Conservation (phyloP, 306 rosid genomes). For the Trichosanthes cucumerina region DNA sequence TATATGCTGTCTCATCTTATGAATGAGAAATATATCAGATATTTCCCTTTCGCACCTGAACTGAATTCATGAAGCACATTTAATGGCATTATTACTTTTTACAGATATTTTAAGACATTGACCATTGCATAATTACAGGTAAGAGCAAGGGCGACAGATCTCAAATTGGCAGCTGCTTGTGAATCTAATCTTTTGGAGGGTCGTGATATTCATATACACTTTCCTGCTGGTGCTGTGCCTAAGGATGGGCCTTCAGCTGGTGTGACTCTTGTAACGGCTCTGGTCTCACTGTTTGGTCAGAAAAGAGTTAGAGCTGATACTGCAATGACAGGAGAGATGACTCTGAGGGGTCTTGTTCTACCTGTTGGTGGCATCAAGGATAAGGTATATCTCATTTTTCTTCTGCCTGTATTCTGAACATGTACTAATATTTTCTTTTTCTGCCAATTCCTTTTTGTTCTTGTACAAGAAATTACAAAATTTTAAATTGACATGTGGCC, state of each 20-base stretch:
- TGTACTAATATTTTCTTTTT: not conserved
- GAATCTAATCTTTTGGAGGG: conserved; percentile 67
- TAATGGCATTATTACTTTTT: not conserved
- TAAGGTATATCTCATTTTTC: conserved; percentile 41
- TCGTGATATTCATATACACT: conserved; percentile 90
- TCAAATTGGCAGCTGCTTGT: conserved; percentile 50
- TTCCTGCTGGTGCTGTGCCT: conserved; percentile 98
- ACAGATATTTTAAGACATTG: not conserved
- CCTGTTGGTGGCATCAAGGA: conserved; percentile 99
- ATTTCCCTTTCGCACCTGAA: not conserved
- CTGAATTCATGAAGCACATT: not conserved
- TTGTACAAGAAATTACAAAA: not conserved
- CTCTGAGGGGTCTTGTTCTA: conserved; percentile 90
- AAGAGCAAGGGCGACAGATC: conserved; percentile 77
- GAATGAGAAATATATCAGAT: too few species aligned
- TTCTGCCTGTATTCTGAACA: not conserved
- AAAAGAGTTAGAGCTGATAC: conserved; percentile 86
- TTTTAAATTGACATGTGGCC: not conserved
- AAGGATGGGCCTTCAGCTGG: conserved; percentile 99
- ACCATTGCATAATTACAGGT: conserved; percentile 26
- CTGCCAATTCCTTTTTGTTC: not conserved
- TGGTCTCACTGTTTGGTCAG: conserved; percentile 77
- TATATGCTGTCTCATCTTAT: not conserved
- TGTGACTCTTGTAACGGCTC: conserved; percentile 92
- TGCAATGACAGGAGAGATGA: conserved; percentile 99